phyloP scores from a whole-genome alignment of 305 asterid genomes.

The Salvia sclarea region DNA sequence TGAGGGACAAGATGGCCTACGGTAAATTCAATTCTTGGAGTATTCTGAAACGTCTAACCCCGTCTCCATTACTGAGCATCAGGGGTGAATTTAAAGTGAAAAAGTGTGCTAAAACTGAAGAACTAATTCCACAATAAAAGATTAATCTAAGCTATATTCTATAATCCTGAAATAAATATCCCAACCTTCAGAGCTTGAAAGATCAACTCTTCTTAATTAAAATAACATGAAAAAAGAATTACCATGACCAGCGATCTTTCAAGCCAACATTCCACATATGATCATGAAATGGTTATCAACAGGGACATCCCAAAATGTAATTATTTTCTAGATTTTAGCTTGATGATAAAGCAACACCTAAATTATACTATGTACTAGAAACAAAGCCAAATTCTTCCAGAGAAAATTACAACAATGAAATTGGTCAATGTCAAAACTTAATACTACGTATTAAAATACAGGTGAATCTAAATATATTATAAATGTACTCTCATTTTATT shows the following conservation, averaged over 20 bases:
- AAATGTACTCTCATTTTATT: neutral
- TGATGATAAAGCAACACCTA: neutral
- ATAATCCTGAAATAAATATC: neutral
- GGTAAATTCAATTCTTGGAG: neutral
- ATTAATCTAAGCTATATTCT: too few relatives aligned
- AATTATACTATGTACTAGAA: neutral
- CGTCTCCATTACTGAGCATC: neutral
- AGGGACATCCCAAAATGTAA: neutral
- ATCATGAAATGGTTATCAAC: constrained; percentile 15
- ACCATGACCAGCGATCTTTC: neutral
- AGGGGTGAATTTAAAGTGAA: neutral
- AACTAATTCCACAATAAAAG: constrained; percentile 2
- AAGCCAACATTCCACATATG: neutral
- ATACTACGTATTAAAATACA: too few relatives aligned
- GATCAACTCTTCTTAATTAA: neutral
- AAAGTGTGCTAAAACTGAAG: neutral
- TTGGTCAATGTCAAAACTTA: neutral
- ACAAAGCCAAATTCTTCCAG: neutral
- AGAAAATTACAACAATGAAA: neutral
- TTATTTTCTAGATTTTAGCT: neutral
- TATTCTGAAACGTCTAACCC: neutral
- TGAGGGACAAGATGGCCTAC: neutral
- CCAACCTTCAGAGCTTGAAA: neutral
- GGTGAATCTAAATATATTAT: too few relatives aligned
- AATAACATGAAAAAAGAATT: neutral